phyloP scores from a whole-genome alignment of 1,139 yeast species.

The Blastobotrys elegans region DNA sequence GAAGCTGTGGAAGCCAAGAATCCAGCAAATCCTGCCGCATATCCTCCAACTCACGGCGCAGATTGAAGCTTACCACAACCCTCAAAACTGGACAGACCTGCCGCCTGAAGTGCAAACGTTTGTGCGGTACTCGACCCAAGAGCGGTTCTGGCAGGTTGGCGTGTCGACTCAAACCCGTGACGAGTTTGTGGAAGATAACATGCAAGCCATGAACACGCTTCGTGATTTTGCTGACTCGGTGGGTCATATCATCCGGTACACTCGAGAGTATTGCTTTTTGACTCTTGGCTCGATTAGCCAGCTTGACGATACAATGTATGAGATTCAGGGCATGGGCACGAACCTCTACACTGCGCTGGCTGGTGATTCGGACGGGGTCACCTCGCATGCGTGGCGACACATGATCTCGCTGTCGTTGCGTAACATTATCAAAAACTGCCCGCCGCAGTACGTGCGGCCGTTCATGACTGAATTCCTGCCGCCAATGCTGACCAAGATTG shows the following conservation, averaged over 20 bases:
- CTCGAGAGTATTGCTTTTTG: slow-evolving; percentile 90
- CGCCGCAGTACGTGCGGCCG: slow-evolving; percentile 56
- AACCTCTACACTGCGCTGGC: slow-evolving; percentile 82
- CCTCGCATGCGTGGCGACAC: slow-evolving; percentile 96
- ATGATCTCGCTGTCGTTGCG: slow-evolving; percentile 87
- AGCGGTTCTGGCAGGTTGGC: slow-evolving; percentile 98
- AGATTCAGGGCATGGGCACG: slow-evolving; percentile 73
- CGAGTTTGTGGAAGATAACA: slow-evolving; percentile 90
- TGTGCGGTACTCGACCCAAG: slow-evolving; percentile 81
- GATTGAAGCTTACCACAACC: slow-evolving; percentile 91
- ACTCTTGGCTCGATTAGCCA: slow-evolving; percentile 89
- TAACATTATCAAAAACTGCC: slow-evolving; percentile 84
- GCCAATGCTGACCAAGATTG: slow-evolving; percentile 64
- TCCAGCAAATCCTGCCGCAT: slow-evolving; percentile 87
- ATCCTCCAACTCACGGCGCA: slow-evolving; percentile 81
- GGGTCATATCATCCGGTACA: slow-evolving; percentile 93
- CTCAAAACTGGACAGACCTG: slow-evolving; percentile 80
- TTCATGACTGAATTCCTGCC: slow-evolving; percentile 80
- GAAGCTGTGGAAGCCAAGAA: slow-evolving; percentile 86
- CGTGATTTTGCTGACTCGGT: slow-evolving; percentile 97
- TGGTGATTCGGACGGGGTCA: slow-evolving; percentile 79
- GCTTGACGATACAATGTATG: slow-evolving; percentile 83
- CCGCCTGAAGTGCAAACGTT: slow-evolving; percentile 89
- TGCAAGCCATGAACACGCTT: slow-evolving; percentile 85
- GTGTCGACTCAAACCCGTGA: slow-evolving; percentile 92